Percentiles rank a stretch among this genome's conserved stretches.
phyloP scores from a whole-genome alignment of 352 stramenopile species.

The Phytophthora ohioensis region DNA sequence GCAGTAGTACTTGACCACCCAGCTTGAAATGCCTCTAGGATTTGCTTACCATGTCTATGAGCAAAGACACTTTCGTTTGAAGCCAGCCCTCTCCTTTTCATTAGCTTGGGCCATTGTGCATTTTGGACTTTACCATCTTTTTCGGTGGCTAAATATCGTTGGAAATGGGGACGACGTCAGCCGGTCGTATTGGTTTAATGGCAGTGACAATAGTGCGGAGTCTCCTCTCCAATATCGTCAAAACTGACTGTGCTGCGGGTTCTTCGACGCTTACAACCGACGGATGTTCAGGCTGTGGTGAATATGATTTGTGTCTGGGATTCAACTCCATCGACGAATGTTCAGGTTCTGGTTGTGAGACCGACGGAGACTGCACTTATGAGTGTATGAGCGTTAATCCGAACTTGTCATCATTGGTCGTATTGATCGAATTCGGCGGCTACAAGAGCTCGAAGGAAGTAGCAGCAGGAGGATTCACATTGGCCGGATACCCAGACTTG shows the following conservation, averaged over 20 bases:
- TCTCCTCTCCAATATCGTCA: slow-evolving; percentile 7
- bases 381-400: slow-evolving; percentile 31
- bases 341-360: slow-evolving; percentile 33
- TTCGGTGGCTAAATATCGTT: slow-evolving; percentile 18
- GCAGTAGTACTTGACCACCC: slow-evolving; percentile 2
- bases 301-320: slow-evolving; percentile 36
- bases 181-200: neutral
- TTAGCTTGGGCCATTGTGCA: slow-evolving; percentile 4
- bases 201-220: neutral
- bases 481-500: slow-evolving; percentile 26
- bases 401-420: slow-evolving; percentile 27
- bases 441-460: slow-evolving; percentile 44
- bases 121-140: slow-evolving; percentile 18
- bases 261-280: slow-evolving; percentile 38
- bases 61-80: neutral
- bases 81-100: slow-evolving; percentile 21
- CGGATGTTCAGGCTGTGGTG: slow-evolving; percentile 33
- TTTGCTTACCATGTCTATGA: slow-evolving; percentile 33
- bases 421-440: slow-evolving; percentile 43
- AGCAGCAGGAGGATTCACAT: slow-evolving; percentile 24
- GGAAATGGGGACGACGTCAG: slow-evolving; percentile 22
- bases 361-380: slow-evolving; percentile 31
- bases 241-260: slow-evolving; percentile 30
- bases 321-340: slow-evolving; percentile 30
- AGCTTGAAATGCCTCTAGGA: slow-evolving; percentile 29